A percentile compares a stretch with the other conserved stretches of the same genome.
phyloP scores from a whole-genome alignment of 257 asterid genomes.

The Rubia yunnanensis region DNA sequence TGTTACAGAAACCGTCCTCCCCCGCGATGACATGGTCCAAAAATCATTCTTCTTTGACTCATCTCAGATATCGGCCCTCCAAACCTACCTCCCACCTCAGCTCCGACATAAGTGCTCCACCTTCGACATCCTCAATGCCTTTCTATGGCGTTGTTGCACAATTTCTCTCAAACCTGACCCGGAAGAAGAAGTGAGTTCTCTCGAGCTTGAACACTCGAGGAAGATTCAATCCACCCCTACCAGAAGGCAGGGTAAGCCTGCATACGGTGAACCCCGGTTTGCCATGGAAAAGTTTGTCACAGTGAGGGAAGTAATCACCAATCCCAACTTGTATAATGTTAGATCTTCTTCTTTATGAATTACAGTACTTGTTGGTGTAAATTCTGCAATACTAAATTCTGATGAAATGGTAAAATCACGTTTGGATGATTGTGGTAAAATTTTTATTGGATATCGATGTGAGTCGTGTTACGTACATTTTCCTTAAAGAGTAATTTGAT shows the following conservation, averaged over 20 bases:
- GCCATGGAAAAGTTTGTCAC: slow-evolving; percentile 46
- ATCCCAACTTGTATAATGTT: not conserved
- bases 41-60: slow-evolving; percentile 44
- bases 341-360: too few relatives aligned
- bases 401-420: too few relatives aligned
- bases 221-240: slow-evolving; percentile 16
- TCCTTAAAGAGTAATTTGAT: too few relatives aligned
- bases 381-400: too few relatives aligned
- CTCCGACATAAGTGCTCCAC: slow-evolving; percentile 29
- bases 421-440: too few relatives aligned
- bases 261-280: slow-evolving; percentile 39
- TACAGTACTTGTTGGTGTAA: too few relatives aligned
- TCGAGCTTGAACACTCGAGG: slow-evolving; percentile 19
- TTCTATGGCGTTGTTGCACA: slow-evolving; percentile 28
- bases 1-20: slow-evolving; percentile 28
- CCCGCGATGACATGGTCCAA: slow-evolving; percentile 34
- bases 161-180: slow-evolving; percentile 21
- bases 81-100: slow-evolving; percentile 26
- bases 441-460: too few relatives aligned
- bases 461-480: too few relatives aligned
- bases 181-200: slow-evolving; percentile 21
- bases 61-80: slow-evolving; percentile 32
- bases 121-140: slow-evolving; percentile 27
- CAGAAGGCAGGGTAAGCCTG: slow-evolving; percentile 42
- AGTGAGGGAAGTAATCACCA: slow-evolving; percentile 23